phyloP scores from a whole-genome alignment of 2,329 filamentous ascomycete species.

The Diplodia intermedia region DNA sequence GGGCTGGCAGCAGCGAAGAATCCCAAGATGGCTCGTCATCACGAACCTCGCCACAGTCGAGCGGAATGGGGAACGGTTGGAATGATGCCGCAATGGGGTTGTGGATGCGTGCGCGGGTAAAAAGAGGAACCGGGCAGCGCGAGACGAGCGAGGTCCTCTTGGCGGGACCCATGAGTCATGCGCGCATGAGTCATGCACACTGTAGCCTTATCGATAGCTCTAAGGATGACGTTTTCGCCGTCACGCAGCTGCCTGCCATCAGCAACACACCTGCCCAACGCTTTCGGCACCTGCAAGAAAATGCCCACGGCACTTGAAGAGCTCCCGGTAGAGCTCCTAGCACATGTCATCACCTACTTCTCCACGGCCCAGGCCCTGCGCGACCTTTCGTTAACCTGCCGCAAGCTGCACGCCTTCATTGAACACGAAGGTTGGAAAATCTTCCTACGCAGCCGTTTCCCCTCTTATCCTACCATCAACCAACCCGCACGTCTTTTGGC shows the following conservation, averaged over 20 bases:
- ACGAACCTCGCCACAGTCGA: background rate
- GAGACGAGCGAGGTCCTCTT: background rate
- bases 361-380: conserved; percentile 55
- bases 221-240: conserved; percentile 12
- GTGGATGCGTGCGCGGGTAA: conserved; percentile 5
- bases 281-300: background rate
- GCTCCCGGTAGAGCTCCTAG: conserved; percentile 50
- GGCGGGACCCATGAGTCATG: conserved; percentile 4
- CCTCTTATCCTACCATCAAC: conserved; percentile 45
- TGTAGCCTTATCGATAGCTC: conserved; percentile 5
- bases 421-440: conserved; percentile 57
- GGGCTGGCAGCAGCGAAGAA: background rate
- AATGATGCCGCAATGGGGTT: background rate
- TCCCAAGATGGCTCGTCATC: background rate
- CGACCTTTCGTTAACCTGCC: conserved; percentile 55
- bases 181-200: too few species aligned
- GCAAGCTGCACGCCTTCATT: conserved; percentile 54
- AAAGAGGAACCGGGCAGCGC: background rate
- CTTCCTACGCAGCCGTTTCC: conserved; percentile 57
- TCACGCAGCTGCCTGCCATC: background rate
- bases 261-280: background rate
- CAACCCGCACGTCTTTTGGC: conserved; percentile 39
- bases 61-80: too few species aligned
- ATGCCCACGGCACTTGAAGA: conserved; percentile 9
- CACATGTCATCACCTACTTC: conserved; percentile 49